Base-by-base conservation (phyloP, 2,329 filamentous ascomycete genomes). In the Sordariomycetes sp. region DNA sequence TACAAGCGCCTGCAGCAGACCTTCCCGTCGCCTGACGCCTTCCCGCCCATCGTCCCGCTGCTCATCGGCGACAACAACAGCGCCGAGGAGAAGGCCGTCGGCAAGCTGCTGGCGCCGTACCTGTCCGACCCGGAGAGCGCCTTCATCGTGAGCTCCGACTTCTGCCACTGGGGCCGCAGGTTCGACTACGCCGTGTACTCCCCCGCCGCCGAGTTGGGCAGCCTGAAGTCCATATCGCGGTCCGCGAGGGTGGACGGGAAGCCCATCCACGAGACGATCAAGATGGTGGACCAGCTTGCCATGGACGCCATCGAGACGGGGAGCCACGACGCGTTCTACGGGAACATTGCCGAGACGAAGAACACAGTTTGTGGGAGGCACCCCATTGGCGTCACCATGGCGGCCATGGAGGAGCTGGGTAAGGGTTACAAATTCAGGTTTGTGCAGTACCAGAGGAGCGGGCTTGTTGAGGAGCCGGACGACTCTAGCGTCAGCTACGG, bases 291-390 rank as follows among this genome's bases (percentile, higher is more conserved):
- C 67, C 80, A 87, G 61, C 77, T 86, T 37, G 90, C 90, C 48
- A 97, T 97, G 80, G 82, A 87, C 55, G 90, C 90, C 0, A 89
- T 97, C 48, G 85, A 92, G 68, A 85, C 83, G 2, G 92, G 93
- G 1, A 78, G 73, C 8, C 88, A 96, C 65, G 74, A 80, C 24
- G 74, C 71, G 0, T 97, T 97, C 69, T 75, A 89, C 18, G 75
- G 81, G 2, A 86, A 83, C 48, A 71, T 99, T 22, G 72, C 77
- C 57, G 73, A 81, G 40, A 97, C 93, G 0, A 82, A 83, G 16
- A 99, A 99, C 65, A 97, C 94, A 0, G 90, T 99, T 0, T 99
- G 94, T 67, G 94, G 94, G 3, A 79, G 93, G 54, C 94, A 99
- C 74, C 94, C 94, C 0, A 97, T 99, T 65, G 92, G 94, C 0